A percentile compares a stretch with the other conserved stretches of the same genome.
Evolutionary conservation across 257 asterid species (phyloP).

Genomic region (Scutellaria baicalensis): DNA sequence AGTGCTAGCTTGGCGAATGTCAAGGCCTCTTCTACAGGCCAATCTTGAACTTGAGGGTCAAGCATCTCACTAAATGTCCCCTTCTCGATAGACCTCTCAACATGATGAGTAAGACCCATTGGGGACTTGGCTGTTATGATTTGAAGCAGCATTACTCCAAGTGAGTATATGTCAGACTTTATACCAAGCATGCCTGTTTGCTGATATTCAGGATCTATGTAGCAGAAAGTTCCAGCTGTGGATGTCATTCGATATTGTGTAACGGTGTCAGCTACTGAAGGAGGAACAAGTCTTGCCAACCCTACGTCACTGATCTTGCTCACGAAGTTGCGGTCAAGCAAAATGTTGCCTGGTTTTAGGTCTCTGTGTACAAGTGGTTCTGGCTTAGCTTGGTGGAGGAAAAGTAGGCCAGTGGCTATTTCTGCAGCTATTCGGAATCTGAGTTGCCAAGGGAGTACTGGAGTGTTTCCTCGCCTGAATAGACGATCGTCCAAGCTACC

Average conservation of each 20-base stretch:
- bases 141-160: constrained; percentile 83
- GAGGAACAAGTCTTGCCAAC: constrained; percentile 88
- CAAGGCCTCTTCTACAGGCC: constrained; percentile 80
- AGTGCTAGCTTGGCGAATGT: constrained; percentile 65
- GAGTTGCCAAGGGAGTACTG: constrained; percentile 74
- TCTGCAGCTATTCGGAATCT: constrained; percentile 89
- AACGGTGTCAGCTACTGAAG: constrained; percentile 77
- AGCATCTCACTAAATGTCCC: constrained; percentile 72
- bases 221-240: constrained; percentile 91
- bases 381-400: constrained; percentile 93
- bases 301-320: constrained; percentile 96
- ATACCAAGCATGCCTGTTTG: constrained; percentile 88
- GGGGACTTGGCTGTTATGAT: constrained; percentile 77
- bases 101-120: constrained; percentile 84
- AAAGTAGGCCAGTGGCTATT: constrained; percentile 77
- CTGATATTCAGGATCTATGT: constrained; percentile 91
- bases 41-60: constrained; percentile 64
- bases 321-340: constrained; percentile 81
- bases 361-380: constrained; percentile 93
- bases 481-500: constrained; percentile 90
- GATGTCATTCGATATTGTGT: constrained; percentile 95
- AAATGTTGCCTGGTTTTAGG: constrained; percentile 77
- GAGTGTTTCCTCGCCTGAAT: constrained; percentile 54
- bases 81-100: constrained; percentile 70
- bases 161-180: constrained; percentile 80